Base-by-base conservation (phyloP, 1,139 yeast genomes). In the Pichia sp. region DNA sequence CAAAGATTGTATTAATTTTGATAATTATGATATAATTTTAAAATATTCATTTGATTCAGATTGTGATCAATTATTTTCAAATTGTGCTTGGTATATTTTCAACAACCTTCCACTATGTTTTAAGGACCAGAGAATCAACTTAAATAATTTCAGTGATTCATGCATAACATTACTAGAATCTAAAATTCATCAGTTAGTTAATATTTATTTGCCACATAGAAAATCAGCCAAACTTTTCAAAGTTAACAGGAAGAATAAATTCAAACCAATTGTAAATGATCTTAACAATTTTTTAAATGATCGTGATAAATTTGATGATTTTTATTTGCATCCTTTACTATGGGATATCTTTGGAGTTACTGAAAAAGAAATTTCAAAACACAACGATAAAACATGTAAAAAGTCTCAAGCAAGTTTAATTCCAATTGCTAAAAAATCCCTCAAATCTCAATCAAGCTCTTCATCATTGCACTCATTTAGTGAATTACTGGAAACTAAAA, bases 61-160 rank as follows among this genome's bases (percentile, higher is more conserved):
- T 16, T 87, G 89, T 2, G 64, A 69, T 10, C 80, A 83, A 59
- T 65, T 90, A 34, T 74, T 81, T 55, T 72, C 75, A 50, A 76
- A 79, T 51, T 81, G 96, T 62, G 70, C 84, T 42, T 83, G 88
- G 82, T 87, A 78, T 58, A 73, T 88, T 18, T 81, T 78, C 59
- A 76, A 79, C 58, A 88, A 89, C 62, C 67, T 87, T 56, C 90
- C 84, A 42, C 66, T 80, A 6, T 65, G 87, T 28, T 69, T 89
- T 46, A 77, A 81, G 54, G 87, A 85, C 58, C 30, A 48, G 4
- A 59, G 61, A 22, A 45, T 66, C 1, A 46, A 50, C 13, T 54
- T 53, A 1, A 53, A 49, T 44, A 27, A 46, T 14, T 42, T 54
- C 1, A 62, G 61, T 19, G 59, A 60, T 22, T 58, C 53, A n/a